These are phyloP conservation scores for Penicillium capsulatum DNA, from an alignment of 2,329 filamentous ascomycete genomes.

Conservation along the genomic window DNA sequence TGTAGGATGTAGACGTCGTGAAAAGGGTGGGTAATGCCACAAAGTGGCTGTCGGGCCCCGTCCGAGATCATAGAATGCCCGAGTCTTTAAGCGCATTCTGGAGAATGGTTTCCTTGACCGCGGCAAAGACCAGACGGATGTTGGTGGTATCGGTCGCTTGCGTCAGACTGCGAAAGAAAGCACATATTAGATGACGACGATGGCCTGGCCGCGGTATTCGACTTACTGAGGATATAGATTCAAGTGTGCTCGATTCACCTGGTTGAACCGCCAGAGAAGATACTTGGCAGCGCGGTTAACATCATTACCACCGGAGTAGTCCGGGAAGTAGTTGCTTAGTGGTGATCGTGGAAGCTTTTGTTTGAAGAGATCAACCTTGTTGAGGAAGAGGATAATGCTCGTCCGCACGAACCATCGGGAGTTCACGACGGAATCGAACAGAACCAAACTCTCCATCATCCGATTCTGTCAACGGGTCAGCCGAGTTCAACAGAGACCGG, in stretches of 20 bases:
- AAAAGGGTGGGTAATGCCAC: neutral
- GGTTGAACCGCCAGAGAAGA: slow-evolving; percentile 95
- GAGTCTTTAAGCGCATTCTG: slow-evolving; percentile 98
- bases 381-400: slow-evolving; percentile 96
- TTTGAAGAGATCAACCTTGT: slow-evolving; percentile 98
- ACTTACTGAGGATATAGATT: slow-evolving; percentile 97
- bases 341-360: slow-evolving; percentile 87
- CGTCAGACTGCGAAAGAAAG: slow-evolving; percentile 63
- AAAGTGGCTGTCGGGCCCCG: neutral
- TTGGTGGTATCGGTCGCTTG: slow-evolving; percentile 99
- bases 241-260: slow-evolving; percentile 92
- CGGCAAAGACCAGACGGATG: slow-evolving; percentile 94
- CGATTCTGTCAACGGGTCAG: slow-evolving; percentile 63
- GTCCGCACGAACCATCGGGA: slow-evolving; percentile 99
- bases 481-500: no score
- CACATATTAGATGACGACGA: slow-evolving; percentile 1
- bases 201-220: no score
- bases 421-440: slow-evolving; percentile 98
- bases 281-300: slow-evolving; percentile 98
- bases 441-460: slow-evolving; percentile 96
- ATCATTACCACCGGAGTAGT: slow-evolving; percentile 96
- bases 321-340: slow-evolving; percentile 90
- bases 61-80: slow-evolving; percentile 63
- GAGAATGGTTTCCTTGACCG: slow-evolving; percentile 96
- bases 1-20: neutral